A percentile compares a stretch with the other conserved stretches of the same genome.
Conservation (phyloP, 345 rosid genomes). For the Combretum micranthum region DNA sequence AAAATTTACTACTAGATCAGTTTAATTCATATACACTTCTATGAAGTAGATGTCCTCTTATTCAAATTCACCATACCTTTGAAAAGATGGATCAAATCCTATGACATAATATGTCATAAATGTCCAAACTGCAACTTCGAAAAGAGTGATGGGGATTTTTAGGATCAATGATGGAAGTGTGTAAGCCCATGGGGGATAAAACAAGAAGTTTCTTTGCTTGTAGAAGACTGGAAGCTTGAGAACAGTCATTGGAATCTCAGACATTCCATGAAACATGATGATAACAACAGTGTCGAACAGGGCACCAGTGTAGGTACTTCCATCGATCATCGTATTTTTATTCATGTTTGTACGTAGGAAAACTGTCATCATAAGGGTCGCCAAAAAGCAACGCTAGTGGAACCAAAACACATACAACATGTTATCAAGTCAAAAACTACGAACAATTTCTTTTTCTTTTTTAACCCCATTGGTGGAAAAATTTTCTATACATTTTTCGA, state of each 20-base stretch:
- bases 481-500: too few relatives aligned
- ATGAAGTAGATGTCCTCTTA: not conserved
- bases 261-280: conserved; percentile 26
- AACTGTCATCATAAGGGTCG: conserved; percentile 35
- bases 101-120: conserved; percentile 59
- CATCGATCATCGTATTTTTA: conserved; percentile 31
- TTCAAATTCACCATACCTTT: conserved; percentile 35
- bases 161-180: conserved; percentile 77
- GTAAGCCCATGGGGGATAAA: conserved; percentile 75
- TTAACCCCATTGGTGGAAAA: too few relatives aligned
- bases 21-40: too few relatives aligned
- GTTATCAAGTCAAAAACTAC: too few relatives aligned
- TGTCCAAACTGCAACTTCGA: conserved; percentile 62
- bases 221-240: conserved; percentile 77
- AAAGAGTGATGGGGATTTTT: conserved; percentile 58
- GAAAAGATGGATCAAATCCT: conserved; percentile 64
- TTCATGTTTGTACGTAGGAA: conserved; percentile 59
- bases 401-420: not conserved
- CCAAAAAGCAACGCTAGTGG: conserved; percentile 29
- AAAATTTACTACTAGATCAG: too few relatives aligned
- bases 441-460: too few relatives aligned
- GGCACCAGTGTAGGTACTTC: conserved; percentile 52
- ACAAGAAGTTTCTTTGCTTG: conserved; percentile 82
- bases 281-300: conserved; percentile 32
- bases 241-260: conserved; percentile 73